A percentile compares a stretch with the other conserved stretches of the same genome.
phyloP scores from a whole-genome alignment of 176 grass and related monocot genomes.

The Cenchrus americanus region DNA sequence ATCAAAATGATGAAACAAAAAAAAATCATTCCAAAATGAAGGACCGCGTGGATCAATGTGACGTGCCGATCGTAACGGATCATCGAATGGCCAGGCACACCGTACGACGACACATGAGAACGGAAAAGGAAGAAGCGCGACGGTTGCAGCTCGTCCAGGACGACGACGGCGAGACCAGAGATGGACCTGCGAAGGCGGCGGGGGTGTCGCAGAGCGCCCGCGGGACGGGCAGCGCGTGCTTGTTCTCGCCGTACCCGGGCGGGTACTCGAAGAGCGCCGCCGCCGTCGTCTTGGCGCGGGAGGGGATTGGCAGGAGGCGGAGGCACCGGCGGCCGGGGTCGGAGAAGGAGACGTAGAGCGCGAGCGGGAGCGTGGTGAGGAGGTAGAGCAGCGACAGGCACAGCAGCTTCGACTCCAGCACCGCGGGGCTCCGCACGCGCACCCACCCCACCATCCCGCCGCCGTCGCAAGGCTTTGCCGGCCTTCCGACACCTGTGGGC shows the following conservation, averaged over 20 bases:
- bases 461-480: neutral
- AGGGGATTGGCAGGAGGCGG: neutral
- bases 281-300: neutral
- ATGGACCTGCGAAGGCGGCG: conserved; percentile 77
- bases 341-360: conserved; percentile 92
- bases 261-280: conserved; percentile 66
- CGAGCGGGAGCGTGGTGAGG: conserved; percentile 85
- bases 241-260: conserved; percentile 69
- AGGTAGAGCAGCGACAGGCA: conserved; percentile 93
- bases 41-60: neutral
- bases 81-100: neutral
- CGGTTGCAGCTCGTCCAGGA: neutral
- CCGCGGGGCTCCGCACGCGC: conserved; percentile 51
- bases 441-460: conserved; percentile 60
- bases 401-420: conserved; percentile 86
- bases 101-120: neutral
- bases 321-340: conserved; percentile 46
- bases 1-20: too few species aligned
- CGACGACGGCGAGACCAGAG: neutral
- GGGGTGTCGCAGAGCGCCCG: conserved; percentile 64
- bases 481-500: neutral
- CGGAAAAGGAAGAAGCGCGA: neutral
- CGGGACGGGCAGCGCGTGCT: conserved; percentile 64
- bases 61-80: neutral
- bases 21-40: neutral